phyloP scores from a whole-genome alignment of 192 early-diverging fungal species.

The Entomortierella lignicola region DNA sequence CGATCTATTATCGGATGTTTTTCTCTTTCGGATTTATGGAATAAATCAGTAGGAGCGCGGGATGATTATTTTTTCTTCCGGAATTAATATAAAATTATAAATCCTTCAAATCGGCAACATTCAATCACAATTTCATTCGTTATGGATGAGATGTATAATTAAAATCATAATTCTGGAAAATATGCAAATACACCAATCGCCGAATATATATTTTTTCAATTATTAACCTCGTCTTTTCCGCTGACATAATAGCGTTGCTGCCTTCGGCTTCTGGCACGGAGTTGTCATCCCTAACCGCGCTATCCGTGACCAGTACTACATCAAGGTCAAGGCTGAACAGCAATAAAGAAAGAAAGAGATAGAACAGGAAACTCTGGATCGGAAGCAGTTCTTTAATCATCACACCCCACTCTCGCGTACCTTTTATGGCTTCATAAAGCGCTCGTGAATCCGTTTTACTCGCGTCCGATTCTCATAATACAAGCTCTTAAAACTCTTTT shows the following conservation, averaged over 20 bases:
- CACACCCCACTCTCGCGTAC: neutral
- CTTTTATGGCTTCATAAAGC: neutral
- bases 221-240: neutral
- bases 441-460: neutral
- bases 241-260: constrained; percentile 17
- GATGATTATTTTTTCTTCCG: too few relatives aligned
- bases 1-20: neutral
- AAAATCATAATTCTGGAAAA: too few relatives aligned
- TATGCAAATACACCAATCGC: too few relatives aligned
- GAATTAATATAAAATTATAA: too few relatives aligned
- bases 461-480: neutral
- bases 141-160: too few relatives aligned
- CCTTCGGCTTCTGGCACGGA: constrained; percentile 44
- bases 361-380: neutral
- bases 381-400: neutral
- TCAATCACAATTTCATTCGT: neutral
- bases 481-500: too few relatives aligned
- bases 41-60: too few relatives aligned
- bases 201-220: neutral
- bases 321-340: constrained; percentile 30
- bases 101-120: neutral
- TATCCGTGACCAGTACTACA: constrained; percentile 19
- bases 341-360: constrained; percentile 16
- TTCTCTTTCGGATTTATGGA: too few relatives aligned
- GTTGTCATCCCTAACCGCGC: constrained; percentile 17